These are phyloP conservation scores for Umbelopsis sp. DNA, from an alignment of 192 early-diverging fungal genomes.

Conservation along the genomic window DNA sequence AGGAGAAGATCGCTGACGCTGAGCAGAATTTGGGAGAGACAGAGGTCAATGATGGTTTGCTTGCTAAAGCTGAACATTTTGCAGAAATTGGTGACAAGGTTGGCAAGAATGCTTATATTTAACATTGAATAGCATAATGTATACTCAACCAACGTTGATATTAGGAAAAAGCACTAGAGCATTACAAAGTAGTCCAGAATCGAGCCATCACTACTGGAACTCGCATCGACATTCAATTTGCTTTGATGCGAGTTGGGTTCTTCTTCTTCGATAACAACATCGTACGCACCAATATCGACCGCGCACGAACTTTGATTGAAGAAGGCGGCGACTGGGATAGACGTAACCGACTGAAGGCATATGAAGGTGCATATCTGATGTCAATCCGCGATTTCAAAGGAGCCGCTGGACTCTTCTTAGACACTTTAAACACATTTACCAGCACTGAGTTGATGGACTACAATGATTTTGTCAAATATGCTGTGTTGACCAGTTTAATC, in stretches of 20 bases:
- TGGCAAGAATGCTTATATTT: not conserved
- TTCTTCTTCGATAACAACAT: conserved; percentile 87
- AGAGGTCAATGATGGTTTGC: conserved; percentile 83
- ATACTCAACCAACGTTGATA: conserved; percentile 7
- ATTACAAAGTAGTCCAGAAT: conserved; percentile 81
- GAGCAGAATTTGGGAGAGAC: conserved; percentile 94
- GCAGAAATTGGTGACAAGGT: conserved; percentile 96
- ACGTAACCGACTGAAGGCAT: conserved; percentile 95
- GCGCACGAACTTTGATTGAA: conserved; percentile 86
- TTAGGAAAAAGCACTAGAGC: conserved; percentile 85
- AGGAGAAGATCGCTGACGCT: conserved; percentile 86
- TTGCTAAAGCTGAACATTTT: conserved; percentile 88
- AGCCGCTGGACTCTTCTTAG: conserved; percentile 86
- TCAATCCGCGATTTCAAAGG: conserved; percentile 96
- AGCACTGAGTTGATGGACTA: conserved; percentile 98
- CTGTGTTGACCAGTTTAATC: conserved; percentile 85
- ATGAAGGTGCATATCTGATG: conserved; percentile 92
- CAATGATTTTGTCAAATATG: conserved; percentile 95
- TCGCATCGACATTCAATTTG: conserved; percentile 93
- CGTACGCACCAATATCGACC: conserved; percentile 80
- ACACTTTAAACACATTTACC: conserved; percentile 94
- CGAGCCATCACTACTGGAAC: conserved; percentile 90
- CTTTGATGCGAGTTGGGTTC: conserved; percentile 89
- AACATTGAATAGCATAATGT: not conserved
- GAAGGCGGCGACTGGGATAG: conserved; percentile 99